These are phyloP conservation scores for Gautieria morchelliformis DNA, from an alignment of 768 basidiomycete species.

Conservation along the genomic window DNA sequence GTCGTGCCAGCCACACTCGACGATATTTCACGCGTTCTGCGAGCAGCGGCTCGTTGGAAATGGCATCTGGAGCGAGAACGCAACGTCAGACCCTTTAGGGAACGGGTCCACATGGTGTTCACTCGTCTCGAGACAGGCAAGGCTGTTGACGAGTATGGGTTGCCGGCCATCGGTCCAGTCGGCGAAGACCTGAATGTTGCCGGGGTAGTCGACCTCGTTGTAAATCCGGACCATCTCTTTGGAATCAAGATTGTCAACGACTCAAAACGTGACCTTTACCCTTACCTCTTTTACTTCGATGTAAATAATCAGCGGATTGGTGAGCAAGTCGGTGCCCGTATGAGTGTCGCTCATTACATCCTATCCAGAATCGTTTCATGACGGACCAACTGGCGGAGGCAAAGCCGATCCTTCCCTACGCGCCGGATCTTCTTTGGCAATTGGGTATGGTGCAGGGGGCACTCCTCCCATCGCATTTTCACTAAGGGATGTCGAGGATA, in stretches of 20 bases:
- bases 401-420: not conserved
- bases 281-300: not conserved
- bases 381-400: not conserved
- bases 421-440: not conserved
- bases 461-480: not conserved
- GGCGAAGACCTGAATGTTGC: not conserved
- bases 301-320: not conserved
- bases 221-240: not conserved
- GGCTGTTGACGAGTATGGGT: not conserved
- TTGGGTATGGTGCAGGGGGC: not conserved
- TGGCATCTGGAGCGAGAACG: not conserved
- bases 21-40: not conserved
- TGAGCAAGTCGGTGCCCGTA: not conserved
- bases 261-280: not conserved
- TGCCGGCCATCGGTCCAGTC: not conserved
- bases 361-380: not conserved
- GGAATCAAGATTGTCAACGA: not conserved
- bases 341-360: not conserved
- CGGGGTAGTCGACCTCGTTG: not conserved
- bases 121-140: not conserved
- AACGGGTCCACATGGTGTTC: not conserved
- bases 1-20: not conserved
- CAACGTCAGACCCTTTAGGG: not conserved
- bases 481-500: not conserved
- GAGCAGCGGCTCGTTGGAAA: not conserved